Base-by-base conservation (phyloP, 768 basidiomycete species). In the Panus rudis region DNA sequence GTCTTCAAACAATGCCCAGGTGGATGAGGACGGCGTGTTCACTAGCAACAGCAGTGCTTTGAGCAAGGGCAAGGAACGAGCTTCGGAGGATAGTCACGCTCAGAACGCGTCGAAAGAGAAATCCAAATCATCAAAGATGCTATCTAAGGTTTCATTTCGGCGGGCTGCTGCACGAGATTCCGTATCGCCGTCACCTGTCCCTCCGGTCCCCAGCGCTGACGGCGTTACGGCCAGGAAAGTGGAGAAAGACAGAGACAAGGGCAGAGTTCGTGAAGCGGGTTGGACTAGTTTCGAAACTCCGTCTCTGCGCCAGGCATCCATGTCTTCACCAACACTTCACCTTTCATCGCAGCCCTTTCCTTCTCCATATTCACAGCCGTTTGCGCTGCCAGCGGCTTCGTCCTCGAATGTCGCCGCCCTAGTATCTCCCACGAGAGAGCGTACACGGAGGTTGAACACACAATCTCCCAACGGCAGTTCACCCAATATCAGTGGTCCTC, bases 251-350 rank as follows among this genome's bases (percentile, higher is more conserved):
- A 58, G 51, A 25, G 66, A 68, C 53, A 62, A 50, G 61, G 59
- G 68, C 46, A 66, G 66, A 54, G 62, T 61, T 52, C 71, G 72
- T 56, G 63, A 66, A 47, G 72, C 76, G 37, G 79, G 77, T 38
- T 71, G 69, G 56, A 72, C 75, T 39, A 72, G 69, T 58, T 86
- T 76, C 65, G 64, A 72, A 47, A 71, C 78, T 33, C 84, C 84
- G 33, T 84, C 83, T 27, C 62, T 86, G 47, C 73, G 78, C 43
- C 73, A 73, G 48, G 85, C 75, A 28, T 84, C 86, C 37, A 71
- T 82, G 69, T 88, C 85, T 44, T 84, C 84, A 17, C 85, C 86
- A 41, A 72, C 79, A 22, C 61, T 89, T 33, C 79, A 83, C 54
- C 70, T 81, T 43, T 75, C 75, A 39, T 78, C 78, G 21, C 72